phyloP scores from a whole-genome alignment of 106 monocot species.

The Agapanthus africanus region DNA sequence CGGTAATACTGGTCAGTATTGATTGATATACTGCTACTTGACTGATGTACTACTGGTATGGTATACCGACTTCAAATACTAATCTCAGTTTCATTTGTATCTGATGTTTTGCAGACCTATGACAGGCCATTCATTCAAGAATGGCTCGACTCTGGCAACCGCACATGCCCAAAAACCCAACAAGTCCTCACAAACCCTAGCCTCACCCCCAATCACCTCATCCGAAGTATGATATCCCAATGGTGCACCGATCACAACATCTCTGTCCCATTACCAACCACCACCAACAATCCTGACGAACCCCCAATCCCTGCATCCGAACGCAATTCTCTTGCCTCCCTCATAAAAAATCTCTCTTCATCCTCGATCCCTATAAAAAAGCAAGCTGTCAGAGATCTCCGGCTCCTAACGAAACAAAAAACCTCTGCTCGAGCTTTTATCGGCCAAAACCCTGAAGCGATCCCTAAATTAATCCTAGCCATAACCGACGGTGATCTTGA shows the following conservation, averaged over 20 bases:
- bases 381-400: constrained; percentile 57
- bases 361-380: constrained; percentile 28
- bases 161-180: constrained; percentile 66
- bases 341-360: constrained; percentile 41
- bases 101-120: constrained; percentile 61
- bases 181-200: constrained; percentile 50
- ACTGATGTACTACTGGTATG: too few species aligned
- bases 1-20: too few species aligned
- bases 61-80: too few species aligned
- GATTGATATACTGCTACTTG: too few species aligned
- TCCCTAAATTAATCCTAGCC: constrained; percentile 43
- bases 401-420: constrained; percentile 48
- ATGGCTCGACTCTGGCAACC: constrained; percentile 76
- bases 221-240: constrained; percentile 53
- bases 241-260: constrained; percentile 62
- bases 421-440: constrained; percentile 60
- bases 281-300: constrained; percentile 19
- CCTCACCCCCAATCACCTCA: constrained; percentile 48
- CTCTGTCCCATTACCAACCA: constrained; percentile 27
- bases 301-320: constrained; percentile 32
- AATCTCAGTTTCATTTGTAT: too few species aligned
- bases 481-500: constrained; percentile 24
- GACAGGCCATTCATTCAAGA: constrained; percentile 68
- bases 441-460: constrained; percentile 46
- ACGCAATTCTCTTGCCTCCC: constrained; percentile 19